Conservation (phyloP, 2,329 filamentous ascomycete genomes). For the Periconia macrospinosa region DNA sequence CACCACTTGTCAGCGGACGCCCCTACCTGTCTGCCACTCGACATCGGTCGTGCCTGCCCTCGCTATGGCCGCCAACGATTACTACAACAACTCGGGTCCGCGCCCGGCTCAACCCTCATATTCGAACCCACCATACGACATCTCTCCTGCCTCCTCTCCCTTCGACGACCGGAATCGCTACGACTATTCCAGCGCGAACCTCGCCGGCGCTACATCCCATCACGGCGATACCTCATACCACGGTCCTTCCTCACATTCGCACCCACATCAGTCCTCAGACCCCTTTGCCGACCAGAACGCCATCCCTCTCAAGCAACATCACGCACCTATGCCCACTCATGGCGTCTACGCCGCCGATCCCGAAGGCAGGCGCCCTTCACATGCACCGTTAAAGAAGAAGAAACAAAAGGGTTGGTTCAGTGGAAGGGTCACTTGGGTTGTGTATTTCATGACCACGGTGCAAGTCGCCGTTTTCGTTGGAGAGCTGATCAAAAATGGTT, state of each 20-base stretch:
- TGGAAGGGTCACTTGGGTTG: constrained; percentile 72
- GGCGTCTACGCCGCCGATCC: constrained; percentile 43
- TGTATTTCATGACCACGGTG: constrained; percentile 74
- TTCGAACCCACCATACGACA: constrained; percentile 22
- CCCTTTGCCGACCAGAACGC: constrained; percentile 53
- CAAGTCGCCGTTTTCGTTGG: constrained; percentile 87
- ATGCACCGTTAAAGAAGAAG: constrained; percentile 23
- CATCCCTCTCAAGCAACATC: constrained; percentile 46
- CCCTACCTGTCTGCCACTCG: background rate
- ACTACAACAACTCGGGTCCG: constrained; percentile 56
- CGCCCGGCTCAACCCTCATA: constrained; percentile 31
- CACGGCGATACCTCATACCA: constrained; percentile 61
- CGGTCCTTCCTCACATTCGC: constrained; percentile 41
- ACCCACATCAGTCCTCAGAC: constrained; percentile 51
- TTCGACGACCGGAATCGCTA: constrained; percentile 49
- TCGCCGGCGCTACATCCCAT: constrained; percentile 56
- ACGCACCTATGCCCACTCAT: constrained; percentile 35
- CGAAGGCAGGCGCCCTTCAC: constrained; percentile 39
- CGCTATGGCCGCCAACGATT: constrained; percentile 58
- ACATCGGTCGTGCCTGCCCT: background rate
- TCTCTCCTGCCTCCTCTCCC: constrained; percentile 37
- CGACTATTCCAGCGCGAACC: constrained; percentile 46
- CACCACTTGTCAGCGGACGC: background rate
- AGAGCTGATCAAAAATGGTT: constrained; percentile 76
- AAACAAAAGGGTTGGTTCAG: constrained; percentile 58